A percentile compares a stretch with the other conserved stretches of the same genome.
Evolutionary conservation across 2,329 filamentous ascomycete genomes (phyloP).

Genomic region (Aspergillus hiratsukae): DNA sequence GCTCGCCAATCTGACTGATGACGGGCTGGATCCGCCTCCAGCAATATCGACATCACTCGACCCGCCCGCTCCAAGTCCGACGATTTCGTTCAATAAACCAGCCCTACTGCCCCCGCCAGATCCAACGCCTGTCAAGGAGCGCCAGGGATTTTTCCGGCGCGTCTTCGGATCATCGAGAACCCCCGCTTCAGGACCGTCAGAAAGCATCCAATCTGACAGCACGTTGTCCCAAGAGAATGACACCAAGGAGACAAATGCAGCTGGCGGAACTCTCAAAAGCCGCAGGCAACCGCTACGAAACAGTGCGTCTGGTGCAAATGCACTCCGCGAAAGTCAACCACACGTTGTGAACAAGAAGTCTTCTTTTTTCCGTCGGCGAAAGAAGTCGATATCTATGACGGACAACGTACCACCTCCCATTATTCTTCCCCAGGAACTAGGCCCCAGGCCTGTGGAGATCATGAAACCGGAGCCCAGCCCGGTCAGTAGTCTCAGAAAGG

Average conservation of each 20-base stretch:
- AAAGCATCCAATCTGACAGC: conserved; percentile 17
- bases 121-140: conserved; percentile 56
- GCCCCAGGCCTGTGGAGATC: conserved; percentile 30
- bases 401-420: conserved; percentile 62
- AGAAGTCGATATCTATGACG: conserved; percentile 67
- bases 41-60: conserved; percentile 44
- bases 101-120: conserved; percentile 37
- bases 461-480: conserved; percentile 51
- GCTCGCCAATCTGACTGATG: conserved; percentile 21
- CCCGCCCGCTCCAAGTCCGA: conserved; percentile 50
- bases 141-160: conserved; percentile 85
- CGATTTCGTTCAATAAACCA: conserved; percentile 49
- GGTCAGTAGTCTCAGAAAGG: conserved; percentile 74
- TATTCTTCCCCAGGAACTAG: conserved; percentile 42
- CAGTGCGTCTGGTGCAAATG: conserved; percentile 16
- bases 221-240: conserved; percentile 24
- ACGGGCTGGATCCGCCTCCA: conserved; percentile 34
- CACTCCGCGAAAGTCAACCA: conserved; percentile 31
- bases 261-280: conserved; percentile 18
- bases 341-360: conserved; percentile 83
- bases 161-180: conserved; percentile 76
- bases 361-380: conserved; percentile 88
- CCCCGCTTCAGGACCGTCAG: conserved; percentile 26
- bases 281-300: conserved; percentile 25
- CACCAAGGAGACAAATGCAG: conserved; percentile 16